A percentile compares a stretch with the other conserved stretches of the same genome.
Conservation (phyloP, 1,284 basidiomycete species). For the Austroboletus novae-zelandiae region DNA sequence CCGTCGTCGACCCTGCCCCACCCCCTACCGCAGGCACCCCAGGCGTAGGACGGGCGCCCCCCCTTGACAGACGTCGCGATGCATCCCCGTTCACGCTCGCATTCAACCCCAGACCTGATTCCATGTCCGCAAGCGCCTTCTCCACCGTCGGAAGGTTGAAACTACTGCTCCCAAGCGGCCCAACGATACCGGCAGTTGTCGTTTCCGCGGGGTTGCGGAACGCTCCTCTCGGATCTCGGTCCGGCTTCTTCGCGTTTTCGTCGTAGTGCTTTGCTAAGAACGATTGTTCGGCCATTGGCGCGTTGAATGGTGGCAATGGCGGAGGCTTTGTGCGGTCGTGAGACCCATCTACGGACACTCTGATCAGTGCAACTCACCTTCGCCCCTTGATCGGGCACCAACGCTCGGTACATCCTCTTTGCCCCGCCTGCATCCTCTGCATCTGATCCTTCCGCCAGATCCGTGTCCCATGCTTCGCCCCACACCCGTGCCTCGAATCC, state of each 20-base stretch:
- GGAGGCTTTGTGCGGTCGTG: constrained; percentile 45
- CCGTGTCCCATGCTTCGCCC: constrained; percentile 82
- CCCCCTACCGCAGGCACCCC: constrained; percentile 13
- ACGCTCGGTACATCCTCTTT: constrained; percentile 52
- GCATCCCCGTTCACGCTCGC: constrained; percentile 34
- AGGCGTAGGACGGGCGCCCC: constrained; percentile 29
- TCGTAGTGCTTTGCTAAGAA: constrained; percentile 90
- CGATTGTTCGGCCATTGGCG: constrained; percentile 77
- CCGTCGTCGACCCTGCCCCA: constrained; percentile 6
- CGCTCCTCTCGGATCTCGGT: constrained; percentile 83
- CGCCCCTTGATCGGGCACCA: constrained; percentile 70
- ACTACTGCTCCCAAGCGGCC: constrained; percentile 81
- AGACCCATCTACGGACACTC: not conserved
- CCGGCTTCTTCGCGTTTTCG: constrained; percentile 82
- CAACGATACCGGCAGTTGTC: constrained; percentile 67
- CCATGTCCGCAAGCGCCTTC: constrained; percentile 83
- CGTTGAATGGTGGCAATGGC: constrained; percentile 71
- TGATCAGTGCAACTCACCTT: constrained; percentile 47
- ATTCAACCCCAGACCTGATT: constrained; percentile 49
- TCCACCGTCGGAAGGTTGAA: constrained; percentile 85
- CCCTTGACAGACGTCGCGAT: constrained; percentile 34
- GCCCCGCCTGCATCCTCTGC: constrained; percentile 29
- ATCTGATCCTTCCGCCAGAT: constrained; percentile 45
- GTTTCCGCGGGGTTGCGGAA: constrained; percentile 72
- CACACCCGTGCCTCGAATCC: constrained; percentile 82